Base-by-base conservation (phyloP, 164 flowering plant genomes). In the Vitis rupestris region DNA sequence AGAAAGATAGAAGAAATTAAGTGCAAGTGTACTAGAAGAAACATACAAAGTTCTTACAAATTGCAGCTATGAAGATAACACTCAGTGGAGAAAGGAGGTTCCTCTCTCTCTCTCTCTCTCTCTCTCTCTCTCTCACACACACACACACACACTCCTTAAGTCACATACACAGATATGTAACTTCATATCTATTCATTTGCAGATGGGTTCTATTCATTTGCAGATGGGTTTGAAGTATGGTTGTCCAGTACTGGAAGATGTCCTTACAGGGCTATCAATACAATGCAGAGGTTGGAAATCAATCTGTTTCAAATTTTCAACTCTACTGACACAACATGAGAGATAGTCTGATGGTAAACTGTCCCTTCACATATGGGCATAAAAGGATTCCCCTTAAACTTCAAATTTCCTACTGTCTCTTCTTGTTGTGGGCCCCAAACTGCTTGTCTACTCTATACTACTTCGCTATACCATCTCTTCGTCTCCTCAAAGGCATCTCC, bases 51-150 rank as follows among this genome's bases (percentile, higher is more conserved):
- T 9, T 7, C 73, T 82, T 57, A 79, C 85, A 16, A 70, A 29
- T 68, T 79, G 82, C 66, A 56, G 65, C 8, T 73, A 63, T 74
- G 85, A 82, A 59, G 59, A 71, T 57, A 63, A 67, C 54, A 78
- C 83, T 17, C 75, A 75, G 37, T 82, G 83, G 85, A 83, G 85
- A 71, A 78, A 66, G 16, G 78, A 78, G 81, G 82, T 82, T 55
- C 65, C 61, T 69, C 53, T 61, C 77, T 68, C 69, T 68, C 72
- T n/a, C n/a, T 68, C 69, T 69, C 70, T 65, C 63, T 57, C 62
- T 52, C 64, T 64, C 30, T 30, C 48, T 69, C 63, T 51, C 62
- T 30, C 64, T 54, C 30, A 17, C 48, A 55, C 58, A 14, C 57
- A 47, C 63, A 19, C 16, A 5, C 27, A 8, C 49, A 14, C 27